Percentiles rank a stretch among this genome's conserved stretches.
Evolutionary conservation across 345 rosid species (phyloP).

Genomic region (Bruguiera sexangula): DNA sequence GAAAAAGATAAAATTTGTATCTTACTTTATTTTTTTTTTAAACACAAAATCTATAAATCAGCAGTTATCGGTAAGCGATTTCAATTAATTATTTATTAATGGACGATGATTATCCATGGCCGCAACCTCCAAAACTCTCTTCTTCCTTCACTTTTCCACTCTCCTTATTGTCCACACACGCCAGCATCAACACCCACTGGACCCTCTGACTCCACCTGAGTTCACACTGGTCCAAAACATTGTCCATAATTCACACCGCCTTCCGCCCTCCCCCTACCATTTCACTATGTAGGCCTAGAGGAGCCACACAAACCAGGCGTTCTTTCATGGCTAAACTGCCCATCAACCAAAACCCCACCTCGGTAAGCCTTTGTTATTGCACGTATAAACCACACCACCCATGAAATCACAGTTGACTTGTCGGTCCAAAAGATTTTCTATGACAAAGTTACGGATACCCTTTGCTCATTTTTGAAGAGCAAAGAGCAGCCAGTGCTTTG

Average conservation of each 20-base stretch:
- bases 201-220: slow-evolving; percentile 31
- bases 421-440: slow-evolving; percentile 3
- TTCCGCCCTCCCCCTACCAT: slow-evolving; percentile 18
- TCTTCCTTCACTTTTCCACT: slow-evolving; percentile 11
- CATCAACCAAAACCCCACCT: slow-evolving; percentile 22
- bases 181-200: slow-evolving; percentile 26
- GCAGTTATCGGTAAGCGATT: too few species aligned
- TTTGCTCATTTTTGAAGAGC: slow-evolving; percentile 27
- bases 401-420: slow-evolving; percentile 32
- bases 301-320: slow-evolving; percentile 32
- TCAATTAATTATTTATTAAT: too few species aligned
- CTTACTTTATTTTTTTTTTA: too few species aligned
- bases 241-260: slow-evolving; percentile 9
- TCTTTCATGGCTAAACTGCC: slow-evolving; percentile 28
- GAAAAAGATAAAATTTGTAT: too few species aligned
- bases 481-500: slow-evolving; percentile 11
- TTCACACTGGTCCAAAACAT: slow-evolving; percentile 16
- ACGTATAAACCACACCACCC: slow-evolving; percentile 27
- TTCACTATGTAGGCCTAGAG: slow-evolving; percentile 38
- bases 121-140: not conserved
- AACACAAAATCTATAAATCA: too few species aligned
- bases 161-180: slow-evolving; percentile 5
- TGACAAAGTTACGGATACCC: slow-evolving; percentile 33
- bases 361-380: slow-evolving; percentile 38
- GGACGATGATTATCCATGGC: slow-evolving; percentile 13